These are phyloP conservation scores for Grosmannia penicillata DNA, from an alignment of 2,329 filamentous ascomycete genomes.

Conservation along the genomic window DNA sequence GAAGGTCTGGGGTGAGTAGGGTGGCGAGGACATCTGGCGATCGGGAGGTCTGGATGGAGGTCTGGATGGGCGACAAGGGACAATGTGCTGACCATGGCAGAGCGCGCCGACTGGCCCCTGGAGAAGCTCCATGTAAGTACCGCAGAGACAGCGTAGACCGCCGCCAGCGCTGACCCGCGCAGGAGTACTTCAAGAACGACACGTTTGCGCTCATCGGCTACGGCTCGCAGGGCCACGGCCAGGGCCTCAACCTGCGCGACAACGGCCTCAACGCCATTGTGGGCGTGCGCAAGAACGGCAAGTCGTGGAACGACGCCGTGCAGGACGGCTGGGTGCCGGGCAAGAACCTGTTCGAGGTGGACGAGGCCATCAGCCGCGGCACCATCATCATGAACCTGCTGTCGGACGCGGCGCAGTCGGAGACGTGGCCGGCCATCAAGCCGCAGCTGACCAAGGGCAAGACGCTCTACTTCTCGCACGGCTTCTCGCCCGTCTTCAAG, in stretches of 20 bases:
- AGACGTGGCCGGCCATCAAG: constrained; percentile 98
- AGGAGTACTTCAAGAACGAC: constrained; percentile 99
- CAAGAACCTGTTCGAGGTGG: constrained; percentile 97
- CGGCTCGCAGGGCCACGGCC: constrained; percentile 93
- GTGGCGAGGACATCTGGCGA: no score
- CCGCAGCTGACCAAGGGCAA: constrained; percentile 97
- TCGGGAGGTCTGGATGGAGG: neutral
- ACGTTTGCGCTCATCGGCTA: constrained; percentile 98
- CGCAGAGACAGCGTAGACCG: neutral
- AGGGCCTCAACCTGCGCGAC: constrained; percentile 98
- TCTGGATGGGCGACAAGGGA: neutral
- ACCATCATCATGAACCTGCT: constrained; percentile 99
- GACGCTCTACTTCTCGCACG: constrained; percentile 99
- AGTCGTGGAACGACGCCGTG: constrained; percentile 94
- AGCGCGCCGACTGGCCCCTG: constrained; percentile 95
- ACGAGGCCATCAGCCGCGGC: constrained; percentile 85
- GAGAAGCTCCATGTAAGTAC: constrained; percentile 86
- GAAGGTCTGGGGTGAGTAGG: constrained; percentile 67
- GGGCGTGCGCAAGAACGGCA: constrained; percentile 94
- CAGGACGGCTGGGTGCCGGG: constrained; percentile 97
- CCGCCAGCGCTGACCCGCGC: constrained; percentile 4
- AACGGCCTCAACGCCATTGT: constrained; percentile 99
- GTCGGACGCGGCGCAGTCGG: constrained; percentile 90
- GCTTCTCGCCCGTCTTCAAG: constrained; percentile 99
- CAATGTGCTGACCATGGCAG: constrained; percentile 29